These are phyloP conservation scores for Aureobasidium sp. DNA, from an alignment of 2,329 filamentous ascomycete genomes.

Conservation along the genomic window DNA sequence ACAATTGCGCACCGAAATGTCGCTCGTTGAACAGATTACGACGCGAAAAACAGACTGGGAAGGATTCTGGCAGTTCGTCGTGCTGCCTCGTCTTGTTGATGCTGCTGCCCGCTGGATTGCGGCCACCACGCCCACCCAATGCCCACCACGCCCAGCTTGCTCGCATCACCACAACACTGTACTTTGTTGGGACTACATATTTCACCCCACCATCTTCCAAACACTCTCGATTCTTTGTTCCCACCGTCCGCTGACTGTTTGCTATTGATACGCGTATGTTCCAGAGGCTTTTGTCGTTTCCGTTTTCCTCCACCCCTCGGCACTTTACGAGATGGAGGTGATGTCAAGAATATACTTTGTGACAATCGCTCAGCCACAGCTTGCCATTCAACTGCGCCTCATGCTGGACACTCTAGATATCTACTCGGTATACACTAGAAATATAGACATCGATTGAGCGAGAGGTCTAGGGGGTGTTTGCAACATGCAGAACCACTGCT, in stretches of 20 bases:
- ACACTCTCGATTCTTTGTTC: background rate
- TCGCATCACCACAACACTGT: background rate
- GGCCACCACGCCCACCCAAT: background rate
- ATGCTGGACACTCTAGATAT: background rate
- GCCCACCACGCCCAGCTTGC: background rate
- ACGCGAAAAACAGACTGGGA: background rate
- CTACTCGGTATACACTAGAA: too few species aligned
- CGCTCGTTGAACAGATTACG: background rate
- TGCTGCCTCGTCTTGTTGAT: background rate
- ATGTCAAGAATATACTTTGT: conserved; percentile 5
- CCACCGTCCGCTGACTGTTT: background rate
- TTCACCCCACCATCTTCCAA: background rate
- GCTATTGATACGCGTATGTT: background rate
- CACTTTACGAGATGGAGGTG: background rate
- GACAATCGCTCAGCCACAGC: background rate
- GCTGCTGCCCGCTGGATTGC: background rate
- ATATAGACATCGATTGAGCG: background rate
- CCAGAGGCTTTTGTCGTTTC: background rate
- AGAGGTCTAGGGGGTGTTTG: background rate
- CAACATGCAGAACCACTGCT: too few species aligned
- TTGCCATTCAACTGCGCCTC: background rate
- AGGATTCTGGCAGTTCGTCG: background rate
- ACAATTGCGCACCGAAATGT: background rate
- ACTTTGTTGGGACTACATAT: background rate
- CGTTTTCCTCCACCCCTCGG: background rate